A percentile compares a stretch with the other conserved stretches of the same genome.
Conservation (phyloP, 768 basidiomycete species). For the Calocybe cyanea region DNA sequence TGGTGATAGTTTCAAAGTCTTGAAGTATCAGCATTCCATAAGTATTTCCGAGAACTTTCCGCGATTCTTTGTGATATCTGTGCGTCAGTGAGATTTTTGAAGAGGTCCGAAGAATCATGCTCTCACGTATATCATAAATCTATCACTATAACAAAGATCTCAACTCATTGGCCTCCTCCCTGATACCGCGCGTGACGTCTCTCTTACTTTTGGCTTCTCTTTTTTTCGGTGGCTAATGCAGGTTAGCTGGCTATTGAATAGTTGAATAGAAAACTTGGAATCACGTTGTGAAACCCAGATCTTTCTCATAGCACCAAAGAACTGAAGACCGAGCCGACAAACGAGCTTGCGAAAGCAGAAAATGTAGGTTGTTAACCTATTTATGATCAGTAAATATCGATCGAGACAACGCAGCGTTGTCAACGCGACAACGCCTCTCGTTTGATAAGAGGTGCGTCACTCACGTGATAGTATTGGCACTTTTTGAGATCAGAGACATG, state of each 20-base stretch:
- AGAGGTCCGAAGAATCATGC: neutral
- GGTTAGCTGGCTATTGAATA: neutral
- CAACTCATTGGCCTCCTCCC: constrained; percentile 95
- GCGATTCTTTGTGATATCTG: constrained; percentile 18
- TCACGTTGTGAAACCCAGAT: constrained; percentile 91
- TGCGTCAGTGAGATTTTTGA: neutral
- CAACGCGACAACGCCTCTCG: too few species aligned
- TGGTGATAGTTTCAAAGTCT: constrained; percentile 97
- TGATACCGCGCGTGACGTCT: constrained; percentile 89
- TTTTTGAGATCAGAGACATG: too few species aligned
- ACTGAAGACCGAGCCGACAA: constrained; percentile 88
- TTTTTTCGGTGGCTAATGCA: constrained; percentile 92
- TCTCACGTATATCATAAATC: constrained; percentile 96
- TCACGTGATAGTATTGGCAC: too few species aligned
- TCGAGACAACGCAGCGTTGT: neutral
- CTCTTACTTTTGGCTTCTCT: constrained; percentile 94
- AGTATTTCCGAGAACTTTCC: constrained; percentile 74
- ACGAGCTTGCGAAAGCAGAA: constrained; percentile 85
- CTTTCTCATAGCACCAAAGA: constrained; percentile 99
- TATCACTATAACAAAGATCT: constrained; percentile 96
- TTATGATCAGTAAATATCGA: neutral
- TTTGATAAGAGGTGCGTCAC: too few species aligned
- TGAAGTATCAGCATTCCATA: constrained; percentile 97
- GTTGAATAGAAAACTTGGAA: constrained; percentile 21
- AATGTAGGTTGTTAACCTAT: constrained; percentile 93